phyloP scores from a whole-genome alignment of 345 rosid species.

The Syzygium oleosum region DNA sequence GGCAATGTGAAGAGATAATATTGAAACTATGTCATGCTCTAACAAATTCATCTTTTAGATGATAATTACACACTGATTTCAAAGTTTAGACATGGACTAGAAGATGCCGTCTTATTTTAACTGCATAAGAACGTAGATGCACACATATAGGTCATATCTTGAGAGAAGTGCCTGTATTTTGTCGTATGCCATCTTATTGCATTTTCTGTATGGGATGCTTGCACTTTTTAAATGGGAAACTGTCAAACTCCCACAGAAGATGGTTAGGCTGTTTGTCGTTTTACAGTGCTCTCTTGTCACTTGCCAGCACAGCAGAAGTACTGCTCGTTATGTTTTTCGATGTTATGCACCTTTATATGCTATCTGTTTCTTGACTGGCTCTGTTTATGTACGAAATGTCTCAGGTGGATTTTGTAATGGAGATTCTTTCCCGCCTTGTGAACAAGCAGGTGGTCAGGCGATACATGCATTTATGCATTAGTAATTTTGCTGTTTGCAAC shows the following conservation, averaged over 20 bases:
- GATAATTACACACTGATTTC: not conserved
- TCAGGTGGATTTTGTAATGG: slow-evolving; percentile 89
- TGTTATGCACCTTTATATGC: not conserved
- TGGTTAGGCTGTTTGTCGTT: not conserved
- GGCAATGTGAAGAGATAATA: not conserved
- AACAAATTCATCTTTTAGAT: not conserved
- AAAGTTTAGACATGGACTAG: not conserved
- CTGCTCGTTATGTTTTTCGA: not conserved
- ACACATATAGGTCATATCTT: not conserved
- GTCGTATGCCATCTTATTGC: not conserved
- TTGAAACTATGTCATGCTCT: not conserved
- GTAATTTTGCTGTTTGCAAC: not conserved
- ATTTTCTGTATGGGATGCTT: not conserved
- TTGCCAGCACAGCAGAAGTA: not conserved
- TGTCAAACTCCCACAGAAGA: not conserved
- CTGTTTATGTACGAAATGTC: slow-evolving; percentile 2
- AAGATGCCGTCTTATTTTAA: not conserved
- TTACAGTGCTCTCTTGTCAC: not conserved
- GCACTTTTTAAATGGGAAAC: not conserved
- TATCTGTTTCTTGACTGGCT: not conserved
- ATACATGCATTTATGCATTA: not conserved
- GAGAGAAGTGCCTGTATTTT: not conserved
- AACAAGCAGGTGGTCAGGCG: slow-evolving; percentile 67
- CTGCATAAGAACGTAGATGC: not conserved
- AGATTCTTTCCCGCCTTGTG: slow-evolving; percentile 91